phyloP scores from a whole-genome alignment of 2,329 filamentous ascomycete species.

The Claviceps digitariae region DNA sequence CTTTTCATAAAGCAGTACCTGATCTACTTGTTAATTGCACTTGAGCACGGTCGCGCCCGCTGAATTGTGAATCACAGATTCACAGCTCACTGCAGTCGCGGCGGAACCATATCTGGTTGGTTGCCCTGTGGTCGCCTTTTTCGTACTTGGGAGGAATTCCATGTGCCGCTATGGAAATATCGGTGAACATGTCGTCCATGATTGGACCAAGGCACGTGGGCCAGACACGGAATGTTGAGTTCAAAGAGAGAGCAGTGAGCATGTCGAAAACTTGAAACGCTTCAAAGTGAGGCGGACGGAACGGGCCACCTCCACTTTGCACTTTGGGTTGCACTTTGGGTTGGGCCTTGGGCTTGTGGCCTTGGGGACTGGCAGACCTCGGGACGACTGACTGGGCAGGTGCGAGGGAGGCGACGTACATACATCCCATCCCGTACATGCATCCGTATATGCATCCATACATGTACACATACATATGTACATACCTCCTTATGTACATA shows the following conservation, averaged over 20 bases:
- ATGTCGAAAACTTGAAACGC: neutral
- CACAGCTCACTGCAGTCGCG: too few relatives aligned
- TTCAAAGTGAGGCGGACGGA: conserved; percentile 3
- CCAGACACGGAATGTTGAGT: neutral
- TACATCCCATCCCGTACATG: too few relatives aligned
- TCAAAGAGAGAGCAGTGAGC: neutral
- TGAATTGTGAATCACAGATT: neutral
- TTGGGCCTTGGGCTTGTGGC: neutral
- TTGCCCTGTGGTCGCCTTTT: conserved; percentile 4
- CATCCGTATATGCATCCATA: too few relatives aligned
- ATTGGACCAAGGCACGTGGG: neutral
- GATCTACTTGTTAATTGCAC: too few relatives aligned
- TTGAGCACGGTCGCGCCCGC: too few relatives aligned
- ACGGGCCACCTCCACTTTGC: conserved; percentile 1
- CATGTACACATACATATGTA: too few relatives aligned
- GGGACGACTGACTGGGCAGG: too few relatives aligned
- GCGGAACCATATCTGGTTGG: neutral
- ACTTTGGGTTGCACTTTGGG: too few relatives aligned
- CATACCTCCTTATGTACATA: too few relatives aligned
- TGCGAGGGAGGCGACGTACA: too few relatives aligned
- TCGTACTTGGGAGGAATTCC: neutral
- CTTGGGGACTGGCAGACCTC: neutral
- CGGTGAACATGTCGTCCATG: neutral
- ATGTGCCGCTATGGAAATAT: neutral
- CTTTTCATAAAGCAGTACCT: too few relatives aligned